Evolutionary conservation across 495 filamentous ascomycete genomes (phyloP).

Genomic region (Chaetomium cochliodes): DNA sequence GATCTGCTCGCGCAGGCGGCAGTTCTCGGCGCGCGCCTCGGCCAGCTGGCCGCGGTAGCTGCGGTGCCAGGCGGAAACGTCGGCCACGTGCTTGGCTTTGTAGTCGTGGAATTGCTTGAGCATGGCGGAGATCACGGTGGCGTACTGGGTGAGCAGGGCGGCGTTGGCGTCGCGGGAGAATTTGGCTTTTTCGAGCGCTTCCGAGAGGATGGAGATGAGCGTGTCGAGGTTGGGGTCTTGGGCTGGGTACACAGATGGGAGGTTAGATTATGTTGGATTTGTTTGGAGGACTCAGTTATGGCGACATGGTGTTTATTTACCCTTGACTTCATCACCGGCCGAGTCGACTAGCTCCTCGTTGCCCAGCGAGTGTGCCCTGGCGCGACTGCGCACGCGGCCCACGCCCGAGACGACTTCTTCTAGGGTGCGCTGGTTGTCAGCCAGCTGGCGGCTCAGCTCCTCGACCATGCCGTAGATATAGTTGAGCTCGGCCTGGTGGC

Average conservation of each 20-base stretch:
- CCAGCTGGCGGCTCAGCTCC: conserved; percentile 71
- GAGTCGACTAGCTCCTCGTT: conserved; percentile 53
- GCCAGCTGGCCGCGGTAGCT: conserved; percentile 56
- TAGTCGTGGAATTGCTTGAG: conserved; percentile 54
- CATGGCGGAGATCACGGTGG: conserved; percentile 47
- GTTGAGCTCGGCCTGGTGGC: conserved; percentile 84
- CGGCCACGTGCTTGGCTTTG: conserved; percentile 51
- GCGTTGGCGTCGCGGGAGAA: conserved; percentile 53
- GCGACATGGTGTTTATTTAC: conserved; percentile 30
- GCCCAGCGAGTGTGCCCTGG: conserved; percentile 44
- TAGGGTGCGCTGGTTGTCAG: conserved; percentile 73
- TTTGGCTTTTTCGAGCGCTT: conserved; percentile 53
- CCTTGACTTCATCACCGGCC: conserved; percentile 50
- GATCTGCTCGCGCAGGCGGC: conserved; percentile 55
- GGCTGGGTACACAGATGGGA: conserved; percentile 30
- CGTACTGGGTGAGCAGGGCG: conserved; percentile 49
- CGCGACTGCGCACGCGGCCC: conserved; percentile 52
- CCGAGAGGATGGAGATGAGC: conserved; percentile 51
- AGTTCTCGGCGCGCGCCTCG: conserved; percentile 57
- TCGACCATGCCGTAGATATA: conserved; percentile 81
- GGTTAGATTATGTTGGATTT: background rate
- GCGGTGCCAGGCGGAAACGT: conserved; percentile 55
- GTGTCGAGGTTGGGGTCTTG: conserved; percentile 53
- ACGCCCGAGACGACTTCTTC: conserved; percentile 68
- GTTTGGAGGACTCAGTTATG: background rate